Conservation (phyloP, 805 yeast species). For the Kockiozyma suomiensis region DNA sequence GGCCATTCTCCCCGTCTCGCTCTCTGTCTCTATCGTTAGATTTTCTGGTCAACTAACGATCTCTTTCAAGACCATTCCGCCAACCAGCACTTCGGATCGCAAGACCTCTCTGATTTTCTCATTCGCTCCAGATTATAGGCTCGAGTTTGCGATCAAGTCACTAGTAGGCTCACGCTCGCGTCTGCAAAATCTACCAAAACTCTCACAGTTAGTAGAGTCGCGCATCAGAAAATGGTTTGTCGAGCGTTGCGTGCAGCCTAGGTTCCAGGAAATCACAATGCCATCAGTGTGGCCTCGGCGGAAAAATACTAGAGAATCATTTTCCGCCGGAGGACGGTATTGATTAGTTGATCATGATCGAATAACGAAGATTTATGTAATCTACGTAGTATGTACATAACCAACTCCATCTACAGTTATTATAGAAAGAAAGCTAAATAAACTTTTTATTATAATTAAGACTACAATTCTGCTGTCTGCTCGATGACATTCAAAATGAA, state of each 20-base stretch:
- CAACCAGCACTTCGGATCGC: slow-evolving; percentile 20
- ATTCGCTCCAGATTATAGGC: slow-evolving; percentile 85
- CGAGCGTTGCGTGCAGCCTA: slow-evolving; percentile 91
- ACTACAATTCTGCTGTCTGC: slow-evolving; percentile 25
- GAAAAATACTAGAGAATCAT: slow-evolving; percentile 36
- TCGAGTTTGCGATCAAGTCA: slow-evolving; percentile 87
- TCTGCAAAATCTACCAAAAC: slow-evolving; percentile 89
- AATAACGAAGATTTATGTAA: not conserved
- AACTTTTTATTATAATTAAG: not conserved
- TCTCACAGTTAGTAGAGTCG: slow-evolving; percentile 79
- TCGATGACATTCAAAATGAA: slow-evolving; percentile 24
- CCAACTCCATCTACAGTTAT: not conserved
- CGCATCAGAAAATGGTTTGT: slow-evolving; percentile 85
- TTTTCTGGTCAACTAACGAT: slow-evolving; percentile 89
- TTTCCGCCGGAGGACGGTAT: slow-evolving; percentile 16
- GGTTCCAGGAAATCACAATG: slow-evolving; percentile 79
- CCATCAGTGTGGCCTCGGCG: slow-evolving; percentile 76
- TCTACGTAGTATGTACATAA: too few species aligned
- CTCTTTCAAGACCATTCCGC: slow-evolving; percentile 48
- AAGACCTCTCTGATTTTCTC: slow-evolving; percentile 79
- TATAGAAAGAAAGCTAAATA: not conserved
- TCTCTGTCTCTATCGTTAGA: slow-evolving; percentile 84
- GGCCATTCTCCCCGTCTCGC: slow-evolving; percentile 82
- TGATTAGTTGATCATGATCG: not conserved
- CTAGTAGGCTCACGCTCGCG: slow-evolving; percentile 91